Conservation (phyloP, 2,329 filamentous ascomycete species). For the Rhinocladiella mackenziei region DNA sequence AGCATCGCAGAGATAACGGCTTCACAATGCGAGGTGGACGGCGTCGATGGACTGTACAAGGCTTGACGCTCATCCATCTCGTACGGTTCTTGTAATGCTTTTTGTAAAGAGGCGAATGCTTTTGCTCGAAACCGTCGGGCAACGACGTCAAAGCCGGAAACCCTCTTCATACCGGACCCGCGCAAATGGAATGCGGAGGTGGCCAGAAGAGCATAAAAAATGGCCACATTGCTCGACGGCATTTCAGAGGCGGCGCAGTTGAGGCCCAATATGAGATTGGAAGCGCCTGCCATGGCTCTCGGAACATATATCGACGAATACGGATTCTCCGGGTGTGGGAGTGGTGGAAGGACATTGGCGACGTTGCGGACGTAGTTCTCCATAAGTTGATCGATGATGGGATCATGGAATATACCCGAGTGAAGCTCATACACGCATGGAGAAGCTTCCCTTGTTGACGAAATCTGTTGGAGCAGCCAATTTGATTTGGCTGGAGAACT, state of each 20-base stretch:
- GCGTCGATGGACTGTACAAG: background rate
- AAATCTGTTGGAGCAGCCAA: background rate
- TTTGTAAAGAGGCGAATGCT: constrained; percentile 16
- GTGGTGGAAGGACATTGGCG: constrained; percentile 16
- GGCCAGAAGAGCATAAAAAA: constrained; percentile 41
- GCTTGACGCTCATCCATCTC: background rate
- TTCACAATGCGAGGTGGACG: constrained; percentile 3
- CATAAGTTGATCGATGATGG: constrained; percentile 18
- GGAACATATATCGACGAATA: constrained; percentile 20
- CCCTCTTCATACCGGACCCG: constrained; percentile 17
- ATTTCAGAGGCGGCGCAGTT: constrained; percentile 2
- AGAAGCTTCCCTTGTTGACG: constrained; percentile 1
- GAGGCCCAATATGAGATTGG: constrained; percentile 8
- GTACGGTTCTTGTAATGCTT: constrained; percentile 10
- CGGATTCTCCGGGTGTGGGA: constrained; percentile 17
- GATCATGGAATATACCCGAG: constrained; percentile 8
- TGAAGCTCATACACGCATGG: background rate
- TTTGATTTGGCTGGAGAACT: background rate
- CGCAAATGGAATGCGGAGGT: constrained; percentile 44
- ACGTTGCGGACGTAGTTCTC: constrained; percentile 17
- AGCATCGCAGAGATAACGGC: constrained; percentile 27
- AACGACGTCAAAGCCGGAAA: constrained; percentile 8
- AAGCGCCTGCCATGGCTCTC: constrained; percentile 17
- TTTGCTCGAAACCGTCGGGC: constrained; percentile 15
- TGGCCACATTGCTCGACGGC: constrained; percentile 15